Conservation (phyloP, 1,284 basidiomycete genomes). For the Fomitiporia mediterranea region DNA sequence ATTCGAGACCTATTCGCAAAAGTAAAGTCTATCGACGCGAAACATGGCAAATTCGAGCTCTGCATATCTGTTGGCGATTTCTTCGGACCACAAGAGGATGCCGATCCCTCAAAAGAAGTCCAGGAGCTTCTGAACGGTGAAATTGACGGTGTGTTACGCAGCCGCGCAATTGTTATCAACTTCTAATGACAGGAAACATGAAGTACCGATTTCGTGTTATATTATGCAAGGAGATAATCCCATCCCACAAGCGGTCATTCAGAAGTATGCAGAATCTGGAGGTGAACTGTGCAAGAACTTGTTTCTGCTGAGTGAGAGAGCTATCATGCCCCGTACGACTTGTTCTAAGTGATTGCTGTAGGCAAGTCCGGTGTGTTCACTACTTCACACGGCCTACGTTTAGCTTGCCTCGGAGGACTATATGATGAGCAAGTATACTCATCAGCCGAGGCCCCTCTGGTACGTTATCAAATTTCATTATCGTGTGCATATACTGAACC, state of each 20-base stretch:
- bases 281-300: slow-evolving; percentile 81
- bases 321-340: neutral
- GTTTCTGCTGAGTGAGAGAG: slow-evolving; percentile 74
- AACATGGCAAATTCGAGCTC: slow-evolving; percentile 93
- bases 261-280: slow-evolving; percentile 67
- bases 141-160: slow-evolving; percentile 49
- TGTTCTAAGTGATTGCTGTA: slow-evolving; percentile 29
- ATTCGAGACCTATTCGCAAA: slow-evolving; percentile 76
- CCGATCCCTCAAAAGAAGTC: slow-evolving; percentile 47
- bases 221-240: slow-evolving; percentile 82
- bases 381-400: slow-evolving; percentile 78
- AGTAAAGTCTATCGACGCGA: slow-evolving; percentile 81
- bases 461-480: slow-evolving; percentile 33
- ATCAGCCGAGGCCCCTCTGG: slow-evolving; percentile 54
- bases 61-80: slow-evolving; percentile 88
- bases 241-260: slow-evolving; percentile 67
- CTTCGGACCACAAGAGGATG: slow-evolving; percentile 61
- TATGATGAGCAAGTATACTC: slow-evolving; percentile 62
- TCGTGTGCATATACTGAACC: neutral
- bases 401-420: slow-evolving; percentile 80
- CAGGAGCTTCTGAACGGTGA: slow-evolving; percentile 58
- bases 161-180: neutral
- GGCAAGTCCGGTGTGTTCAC: slow-evolving; percentile 82
- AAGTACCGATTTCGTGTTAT: slow-evolving; percentile 88
- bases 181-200: neutral